Percentiles rank a stretch among this genome's conserved stretches.
These are phyloP conservation scores for Leptographium radiaticola DNA, from an alignment of 2,329 filamentous ascomycete genomes.

Conservation along the genomic window DNA sequence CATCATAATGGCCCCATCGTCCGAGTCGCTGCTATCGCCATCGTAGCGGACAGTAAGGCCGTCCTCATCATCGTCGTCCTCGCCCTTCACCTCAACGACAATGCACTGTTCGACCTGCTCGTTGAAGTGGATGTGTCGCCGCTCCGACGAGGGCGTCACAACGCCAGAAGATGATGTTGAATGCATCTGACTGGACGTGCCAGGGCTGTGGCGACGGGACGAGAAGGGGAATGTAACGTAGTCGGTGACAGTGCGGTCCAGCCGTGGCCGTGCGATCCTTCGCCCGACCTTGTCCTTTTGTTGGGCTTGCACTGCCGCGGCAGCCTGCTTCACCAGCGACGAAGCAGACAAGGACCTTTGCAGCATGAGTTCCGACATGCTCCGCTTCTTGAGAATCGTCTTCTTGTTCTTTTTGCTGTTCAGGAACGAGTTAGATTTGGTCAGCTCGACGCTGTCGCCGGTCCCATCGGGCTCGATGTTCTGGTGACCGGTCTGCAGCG, in stretches of 20 bases:
- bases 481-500: conserved; percentile 60
- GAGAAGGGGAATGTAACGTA: conserved; percentile 53
- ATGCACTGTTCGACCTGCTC: conserved; percentile 94
- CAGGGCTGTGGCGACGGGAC: conserved; percentile 45
- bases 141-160: conserved; percentile 48
- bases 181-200: conserved; percentile 50
- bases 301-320: conserved; percentile 74
- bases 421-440: conserved; percentile 50
- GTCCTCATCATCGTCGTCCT: conserved; percentile 56
- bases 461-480: conserved; percentile 34
- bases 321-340: conserved; percentile 79
- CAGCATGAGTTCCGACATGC: conserved; percentile 90
- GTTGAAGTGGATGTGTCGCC: conserved; percentile 90
- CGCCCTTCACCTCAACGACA: conserved; percentile 75
- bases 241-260: conserved; percentile 56
- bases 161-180: conserved; percentile 61
- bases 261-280: conserved; percentile 34
- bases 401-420: conserved; percentile 61
- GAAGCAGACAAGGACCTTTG: conserved; percentile 80
- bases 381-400: conserved; percentile 91
- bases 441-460: conserved; percentile 28
- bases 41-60: conserved; percentile 23
- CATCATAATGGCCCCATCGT: conserved; percentile 75
- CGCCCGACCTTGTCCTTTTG: conserved; percentile 41
- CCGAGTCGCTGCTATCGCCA: conserved; percentile 49